A percentile compares a stretch with the other conserved stretches of the same genome.
These are phyloP conservation scores for Cucumis sativus DNA, from an alignment of 306 rosid genomes.

Conservation along the genomic window Cucumber_9930_V3 NC_026660.2:27343501-27344000, in stretches of 20 bases:
- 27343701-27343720: conserved; percentile 85
- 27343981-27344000: conserved; percentile 80
- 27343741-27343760: conserved; percentile 44
- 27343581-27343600: conserved; percentile 71
- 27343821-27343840: background rate
- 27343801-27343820: background rate
- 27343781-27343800: background rate
- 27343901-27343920: conserved; percentile 24
- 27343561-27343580: conserved; percentile 59
- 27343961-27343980: conserved; percentile 73
- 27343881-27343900: background rate
- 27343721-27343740: conserved; percentile 91
- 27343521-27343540: conserved; percentile 98
- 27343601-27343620: background rate
- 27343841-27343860: background rate
- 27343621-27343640: background rate
- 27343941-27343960: conserved; percentile 97
- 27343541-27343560: conserved; percentile 84
- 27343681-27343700: conserved; percentile 76
- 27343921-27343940: conserved; percentile 81
- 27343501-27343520: conserved; percentile 92
- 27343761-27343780: background rate
- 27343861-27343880: background rate
- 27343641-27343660: background rate
- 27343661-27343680: conserved; percentile 23